Evolutionary conservation across 805 yeast species (phyloP).

Genomic region (Lachancea quebecensis): DNA sequence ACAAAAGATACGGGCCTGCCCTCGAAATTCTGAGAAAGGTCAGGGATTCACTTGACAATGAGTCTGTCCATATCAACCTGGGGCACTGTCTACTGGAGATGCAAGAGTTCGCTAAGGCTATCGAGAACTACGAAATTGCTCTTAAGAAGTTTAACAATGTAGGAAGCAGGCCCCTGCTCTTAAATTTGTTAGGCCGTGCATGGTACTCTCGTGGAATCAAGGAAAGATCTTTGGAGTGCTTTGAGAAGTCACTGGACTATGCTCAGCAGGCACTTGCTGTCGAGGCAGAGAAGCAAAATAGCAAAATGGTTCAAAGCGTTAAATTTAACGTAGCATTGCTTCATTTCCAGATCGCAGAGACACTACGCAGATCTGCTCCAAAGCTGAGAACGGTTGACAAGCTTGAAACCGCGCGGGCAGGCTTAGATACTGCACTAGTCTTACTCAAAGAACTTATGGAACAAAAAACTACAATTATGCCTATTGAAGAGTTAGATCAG

Average conservation of each 20-base stretch:
- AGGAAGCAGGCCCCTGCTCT: conserved; percentile 55
- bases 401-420: conserved; percentile 48
- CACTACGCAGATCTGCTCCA: conserved; percentile 53
- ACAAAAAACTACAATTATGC: conserved; percentile 55
- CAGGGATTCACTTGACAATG: conserved; percentile 82
- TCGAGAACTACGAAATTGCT: conserved; percentile 83
- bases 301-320: conserved; percentile 38
- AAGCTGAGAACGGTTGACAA: conserved; percentile 57
- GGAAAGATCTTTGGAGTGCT: conserved; percentile 58
- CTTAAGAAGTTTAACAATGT: conserved; percentile 53
- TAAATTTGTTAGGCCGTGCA: conserved; percentile 74
- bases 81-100: conserved; percentile 84
- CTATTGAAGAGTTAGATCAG: conserved; percentile 70
- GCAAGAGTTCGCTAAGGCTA: conserved; percentile 76
- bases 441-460: conserved; percentile 53
- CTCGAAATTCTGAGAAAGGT: conserved; percentile 81
- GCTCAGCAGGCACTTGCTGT: conserved; percentile 49
- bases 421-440: conserved; percentile 55
- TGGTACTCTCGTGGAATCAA: conserved; percentile 75
- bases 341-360: conserved; percentile 82
- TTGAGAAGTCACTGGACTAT: conserved; percentile 55
- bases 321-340: conserved; percentile 78
- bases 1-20: conserved; percentile 65
- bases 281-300: conserved; percentile 18
- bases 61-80: conserved; percentile 73